A percentile compares a stretch with the other conserved stretches of the same genome.
Conservation (phyloP, 371 early-diverging fungal species). For the Nosema muscidifuracis region DNA sequence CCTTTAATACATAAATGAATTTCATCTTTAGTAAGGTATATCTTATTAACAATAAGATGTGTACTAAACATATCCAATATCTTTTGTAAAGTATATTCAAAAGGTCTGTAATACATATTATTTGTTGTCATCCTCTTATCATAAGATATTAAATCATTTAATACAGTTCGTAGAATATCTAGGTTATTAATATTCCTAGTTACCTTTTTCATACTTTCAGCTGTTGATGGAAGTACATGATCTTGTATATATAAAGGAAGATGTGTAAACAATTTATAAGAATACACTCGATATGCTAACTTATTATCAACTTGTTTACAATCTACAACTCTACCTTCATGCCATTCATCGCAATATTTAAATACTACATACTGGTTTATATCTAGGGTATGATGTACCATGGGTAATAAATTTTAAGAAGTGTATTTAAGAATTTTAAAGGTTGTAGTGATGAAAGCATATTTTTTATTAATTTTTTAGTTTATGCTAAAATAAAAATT, state of each 20-base stretch:
- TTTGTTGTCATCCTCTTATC: not conserved
- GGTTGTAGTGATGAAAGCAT: no score
- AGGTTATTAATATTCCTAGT: not conserved
- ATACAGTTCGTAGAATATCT: not conserved
- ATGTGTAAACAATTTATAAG: not conserved
- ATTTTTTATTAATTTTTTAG: no score
- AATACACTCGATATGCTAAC: not conserved
- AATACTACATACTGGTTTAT: slow-evolving; percentile 7
- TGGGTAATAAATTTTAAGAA: no score
- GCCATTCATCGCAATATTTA: slow-evolving; percentile 8
- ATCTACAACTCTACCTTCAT: slow-evolving; percentile 5
- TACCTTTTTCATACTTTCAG: not conserved
- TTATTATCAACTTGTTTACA: not conserved
- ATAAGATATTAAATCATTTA: not conserved
- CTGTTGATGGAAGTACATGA: not conserved
- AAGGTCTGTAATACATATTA: not conserved
- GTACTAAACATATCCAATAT: not conserved
- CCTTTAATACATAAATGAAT: not conserved
- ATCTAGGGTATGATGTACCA: not conserved
- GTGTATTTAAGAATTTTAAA: no score
- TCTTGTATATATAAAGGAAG: not conserved
- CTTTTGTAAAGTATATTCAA: not conserved
- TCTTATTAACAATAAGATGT: not conserved
- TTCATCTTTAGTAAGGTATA: not conserved
- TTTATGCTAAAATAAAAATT: no score